Percentiles rank a stretch among this genome's conserved stretches.
Evolutionary conservation across 2,329 filamentous ascomycete genomes (phyloP).

Genomic region (Coccinonectria pachysandricola): DNA sequence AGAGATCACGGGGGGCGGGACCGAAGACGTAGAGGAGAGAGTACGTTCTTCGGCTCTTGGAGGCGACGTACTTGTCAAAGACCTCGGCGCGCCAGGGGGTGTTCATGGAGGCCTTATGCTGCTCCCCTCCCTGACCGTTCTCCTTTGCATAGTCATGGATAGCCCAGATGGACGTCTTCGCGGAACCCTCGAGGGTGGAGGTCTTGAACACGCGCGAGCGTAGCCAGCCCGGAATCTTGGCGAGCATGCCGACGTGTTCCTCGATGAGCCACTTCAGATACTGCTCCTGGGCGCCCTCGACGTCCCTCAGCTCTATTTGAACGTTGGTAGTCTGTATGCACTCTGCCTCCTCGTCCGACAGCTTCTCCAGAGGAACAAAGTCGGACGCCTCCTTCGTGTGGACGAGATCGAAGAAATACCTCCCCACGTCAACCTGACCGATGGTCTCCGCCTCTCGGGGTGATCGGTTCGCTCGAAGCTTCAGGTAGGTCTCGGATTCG

Average conservation of each 20-base stretch:
- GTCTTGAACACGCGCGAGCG: constrained; percentile 62
- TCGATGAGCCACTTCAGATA: constrained; percentile 61
- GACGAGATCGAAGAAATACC: constrained; percentile 61
- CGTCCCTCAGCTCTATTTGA: constrained; percentile 42
- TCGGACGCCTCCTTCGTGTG: constrained; percentile 42
- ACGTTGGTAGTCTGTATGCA: constrained; percentile 54
- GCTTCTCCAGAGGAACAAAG: constrained; percentile 50
- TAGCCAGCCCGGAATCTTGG: constrained; percentile 69
- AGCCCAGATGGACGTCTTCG: constrained; percentile 45
- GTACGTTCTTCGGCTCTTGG: constrained; percentile 51
- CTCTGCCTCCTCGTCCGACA: constrained; percentile 46
- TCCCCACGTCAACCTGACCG: constrained; percentile 51
- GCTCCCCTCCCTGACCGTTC: constrained; percentile 56
- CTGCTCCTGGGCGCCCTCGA: constrained; percentile 39
- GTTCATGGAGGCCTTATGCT: constrained; percentile 50
- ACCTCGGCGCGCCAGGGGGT: constrained; percentile 54
- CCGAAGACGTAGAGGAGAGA: constrained; percentile 73
- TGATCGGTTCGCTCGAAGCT: constrained; percentile 48
- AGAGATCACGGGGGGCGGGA: constrained; percentile 58
- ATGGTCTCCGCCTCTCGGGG: constrained; percentile 44
- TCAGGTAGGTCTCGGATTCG: constrained; percentile 58
- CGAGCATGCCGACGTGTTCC: constrained; percentile 62
- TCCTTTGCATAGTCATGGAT: constrained; percentile 62
- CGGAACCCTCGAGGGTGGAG: constrained; percentile 47
- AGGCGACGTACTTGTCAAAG: constrained; percentile 45